These are phyloP conservation scores for Cercospora canescens DNA, from an alignment of 2,329 filamentous ascomycete species.

Conservation along the genomic window DNA sequence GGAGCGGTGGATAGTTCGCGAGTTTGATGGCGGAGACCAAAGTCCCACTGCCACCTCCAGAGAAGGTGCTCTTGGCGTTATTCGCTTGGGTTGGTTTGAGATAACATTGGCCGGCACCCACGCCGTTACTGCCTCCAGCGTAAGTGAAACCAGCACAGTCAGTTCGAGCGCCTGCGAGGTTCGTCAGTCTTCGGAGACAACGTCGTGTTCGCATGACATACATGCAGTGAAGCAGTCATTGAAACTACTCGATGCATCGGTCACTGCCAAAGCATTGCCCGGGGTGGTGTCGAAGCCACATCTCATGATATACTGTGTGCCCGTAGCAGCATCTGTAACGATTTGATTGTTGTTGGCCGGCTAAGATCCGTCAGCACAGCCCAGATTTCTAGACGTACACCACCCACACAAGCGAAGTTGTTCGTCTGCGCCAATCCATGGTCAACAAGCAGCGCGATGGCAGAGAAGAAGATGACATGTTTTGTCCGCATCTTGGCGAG, in stretches of 20 bases:
- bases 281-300: constrained; percentile 3
- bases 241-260: background rate
- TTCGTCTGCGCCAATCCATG: background rate
- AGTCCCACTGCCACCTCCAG: background rate
- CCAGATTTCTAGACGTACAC: background rate
- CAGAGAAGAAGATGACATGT: background rate
- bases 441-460: background rate
- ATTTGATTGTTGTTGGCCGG: background rate
- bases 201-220: background rate
- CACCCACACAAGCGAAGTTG: background rate
- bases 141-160: constrained; percentile 4
- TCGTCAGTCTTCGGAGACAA: background rate
- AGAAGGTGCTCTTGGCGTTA: background rate
- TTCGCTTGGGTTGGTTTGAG: background rate
- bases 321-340: background rate
- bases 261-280: background rate
- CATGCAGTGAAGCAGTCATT: constrained; percentile 4
- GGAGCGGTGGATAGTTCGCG: background rate
- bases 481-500: background rate
- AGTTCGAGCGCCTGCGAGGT: background rate
- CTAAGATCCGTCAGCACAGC: background rate
- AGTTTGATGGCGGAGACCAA: constrained; percentile 5
- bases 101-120: background rate
- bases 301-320: background rate
- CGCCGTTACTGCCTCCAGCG: background rate